These are phyloP conservation scores for Tylopilus intermedius DNA, from an alignment of 768 basidiomycete genomes.

Conservation along the genomic window DNA sequence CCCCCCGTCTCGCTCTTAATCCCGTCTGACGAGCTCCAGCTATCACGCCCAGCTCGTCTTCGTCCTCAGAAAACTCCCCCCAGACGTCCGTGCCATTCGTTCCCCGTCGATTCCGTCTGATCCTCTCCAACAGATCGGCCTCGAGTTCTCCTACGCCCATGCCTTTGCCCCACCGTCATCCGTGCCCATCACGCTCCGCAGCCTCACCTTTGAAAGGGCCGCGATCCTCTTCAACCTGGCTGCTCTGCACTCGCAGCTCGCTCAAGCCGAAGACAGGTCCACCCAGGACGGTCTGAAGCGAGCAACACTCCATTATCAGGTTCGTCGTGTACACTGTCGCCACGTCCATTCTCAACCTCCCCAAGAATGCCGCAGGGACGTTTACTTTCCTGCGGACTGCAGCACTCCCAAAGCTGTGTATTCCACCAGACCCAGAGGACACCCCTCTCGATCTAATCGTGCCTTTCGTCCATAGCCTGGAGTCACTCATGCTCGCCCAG, in stretches of 20 bases:
- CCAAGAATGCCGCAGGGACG: slow-evolving; percentile 66
- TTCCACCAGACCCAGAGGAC: slow-evolving; percentile 48
- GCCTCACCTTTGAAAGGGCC: slow-evolving; percentile 78
- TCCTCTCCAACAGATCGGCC: slow-evolving; percentile 47
- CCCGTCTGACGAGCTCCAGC: slow-evolving; percentile 37
- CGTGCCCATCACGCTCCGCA: slow-evolving; percentile 59
- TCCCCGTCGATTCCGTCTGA: slow-evolving; percentile 11
- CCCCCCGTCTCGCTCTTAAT: neutral
- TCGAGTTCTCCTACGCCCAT: slow-evolving; percentile 70
- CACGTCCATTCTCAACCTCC: slow-evolving; percentile 3
- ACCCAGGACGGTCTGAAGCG: slow-evolving; percentile 79
- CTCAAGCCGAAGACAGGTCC: slow-evolving; percentile 62
- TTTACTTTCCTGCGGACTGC: slow-evolving; percentile 56
- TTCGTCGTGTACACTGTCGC: slow-evolving; percentile 19
- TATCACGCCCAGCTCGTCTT: slow-evolving; percentile 90
- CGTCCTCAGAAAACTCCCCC: slow-evolving; percentile 78
- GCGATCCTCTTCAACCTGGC: slow-evolving; percentile 82
- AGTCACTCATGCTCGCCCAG: slow-evolving; percentile 82
- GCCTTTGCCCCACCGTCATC: slow-evolving; percentile 52
- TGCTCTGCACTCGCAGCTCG: slow-evolving; percentile 80
- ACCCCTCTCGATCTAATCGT: slow-evolving; percentile 61
- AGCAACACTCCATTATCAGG: slow-evolving; percentile 69
- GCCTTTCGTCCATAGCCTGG: slow-evolving; percentile 56
- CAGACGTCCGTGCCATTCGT: slow-evolving; percentile 48
- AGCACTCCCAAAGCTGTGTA: slow-evolving; percentile 48